Evolutionary conservation across 2,329 filamentous ascomycete genomes (phyloP).

Genomic region (Thielaviopsis euricoi): DNA sequence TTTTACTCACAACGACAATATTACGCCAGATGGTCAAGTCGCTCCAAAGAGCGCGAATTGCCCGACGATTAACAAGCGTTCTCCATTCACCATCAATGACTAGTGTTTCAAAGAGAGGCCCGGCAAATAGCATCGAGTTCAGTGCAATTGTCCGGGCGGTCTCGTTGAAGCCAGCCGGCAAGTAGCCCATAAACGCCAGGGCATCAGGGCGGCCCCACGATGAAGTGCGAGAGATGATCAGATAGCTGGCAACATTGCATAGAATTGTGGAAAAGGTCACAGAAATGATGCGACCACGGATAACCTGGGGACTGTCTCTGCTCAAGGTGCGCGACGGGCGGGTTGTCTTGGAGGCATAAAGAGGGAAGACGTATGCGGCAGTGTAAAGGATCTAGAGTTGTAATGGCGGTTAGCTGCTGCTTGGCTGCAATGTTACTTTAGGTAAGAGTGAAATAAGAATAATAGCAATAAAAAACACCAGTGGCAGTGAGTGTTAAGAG

Average conservation of each 20-base stretch:
- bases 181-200: constrained; percentile 53
- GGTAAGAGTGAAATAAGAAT: not conserved
- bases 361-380: constrained; percentile 75
- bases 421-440: not conserved
- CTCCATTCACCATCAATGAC: constrained; percentile 57
- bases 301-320: constrained; percentile 77
- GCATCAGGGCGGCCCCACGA: not conserved
- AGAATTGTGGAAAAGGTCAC: constrained; percentile 60
- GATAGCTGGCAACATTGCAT: constrained; percentile 45
- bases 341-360: constrained; percentile 69
- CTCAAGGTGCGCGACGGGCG: constrained; percentile 64
- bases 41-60: constrained; percentile 42
- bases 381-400: constrained; percentile 56
- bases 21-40: constrained; percentile 80
- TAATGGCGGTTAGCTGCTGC: not conserved
- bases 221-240: constrained; percentile 39
- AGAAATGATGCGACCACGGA: constrained; percentile 67
- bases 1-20: constrained; percentile 60
- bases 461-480: no score
- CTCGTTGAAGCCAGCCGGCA: constrained; percentile 55
- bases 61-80: constrained; percentile 40
- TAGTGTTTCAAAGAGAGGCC: constrained; percentile 66
- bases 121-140: constrained; percentile 64
- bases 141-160: constrained; percentile 48
- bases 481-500: not conserved